Base-by-base conservation (phyloP, 805 yeast species). In the Wickerhamomyces queroliae region DNA sequence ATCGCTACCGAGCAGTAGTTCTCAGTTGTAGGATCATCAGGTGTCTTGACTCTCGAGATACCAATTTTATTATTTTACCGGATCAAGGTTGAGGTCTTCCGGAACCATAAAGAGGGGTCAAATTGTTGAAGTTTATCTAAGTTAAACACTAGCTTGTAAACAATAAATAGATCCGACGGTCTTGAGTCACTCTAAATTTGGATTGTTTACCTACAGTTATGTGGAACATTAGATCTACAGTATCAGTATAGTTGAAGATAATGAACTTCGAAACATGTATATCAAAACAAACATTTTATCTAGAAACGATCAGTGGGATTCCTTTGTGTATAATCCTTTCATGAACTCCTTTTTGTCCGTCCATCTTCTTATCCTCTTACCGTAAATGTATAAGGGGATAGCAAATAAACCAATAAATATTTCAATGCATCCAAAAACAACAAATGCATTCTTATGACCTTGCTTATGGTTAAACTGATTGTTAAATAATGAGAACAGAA, bases 401-500 rank as follows among this genome's bases (percentile, higher is more conserved):
- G 71, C 80, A 31, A 63, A 55, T 35, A 73, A 42, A 35, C 80
- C 70, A 7, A 78, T 50, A 26, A 64, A 61, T 17, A 76, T 49
- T 48, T 78, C 77, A 19, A 74, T 63, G 23, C 70, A 58, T 1
- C 81, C 83, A 50, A 70, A 78, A 4, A 69, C 70, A 19, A 76
- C 56, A 47, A 72, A 78, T 7, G 74, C 61, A n/a, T 63, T 63
- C 41, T 64, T 66, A 26, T 69, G 50, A 13, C 81, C 79, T 6
- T 62, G 44, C 4, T 53, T 33, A 29, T 58, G 64, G 31, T 66
- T 56, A 42, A 74, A 77, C 22, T 59, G 46, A 37, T 72, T 74
- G 49, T 74, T 78, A 58, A 78, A 78, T 20, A 78, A 61, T 5
- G 82, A 74, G 48, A 78, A 78, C 13, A 67, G 50, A 44, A 78